phyloP scores from a whole-genome alignment of 1,284 basidiomycete genomes.

The Moesziomyces antarcticus region DNA sequence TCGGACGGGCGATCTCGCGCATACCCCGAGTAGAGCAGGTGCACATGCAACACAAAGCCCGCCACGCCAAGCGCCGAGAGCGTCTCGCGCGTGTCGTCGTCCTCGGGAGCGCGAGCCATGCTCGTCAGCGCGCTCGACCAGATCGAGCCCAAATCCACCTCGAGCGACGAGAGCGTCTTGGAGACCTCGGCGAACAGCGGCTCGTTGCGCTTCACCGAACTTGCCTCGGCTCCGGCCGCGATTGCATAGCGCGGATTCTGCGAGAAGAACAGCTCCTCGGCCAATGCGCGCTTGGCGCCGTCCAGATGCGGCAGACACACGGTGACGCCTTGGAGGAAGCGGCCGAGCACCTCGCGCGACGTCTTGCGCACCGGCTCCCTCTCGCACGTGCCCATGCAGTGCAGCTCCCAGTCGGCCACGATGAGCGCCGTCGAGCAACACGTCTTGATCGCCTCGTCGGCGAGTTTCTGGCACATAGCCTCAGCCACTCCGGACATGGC shows the following conservation, averaged over 20 bases:
- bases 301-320: conserved; percentile 35
- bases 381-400: conserved; percentile 19
- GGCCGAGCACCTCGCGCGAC: conserved; percentile 31
- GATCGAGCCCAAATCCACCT: conserved; percentile 31
- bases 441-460: conserved; percentile 21
- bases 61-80: conserved; percentile 27
- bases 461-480: conserved; percentile 8
- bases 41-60: conserved; percentile 37
- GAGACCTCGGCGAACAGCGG: conserved; percentile 40
- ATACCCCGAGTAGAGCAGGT: conserved; percentile 38
- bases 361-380: conserved; percentile 20
- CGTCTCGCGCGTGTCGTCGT: conserved; percentile 29
- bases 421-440: conserved; percentile 37
- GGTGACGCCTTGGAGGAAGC: conserved; percentile 39
- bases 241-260: conserved; percentile 29
- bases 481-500: conserved; percentile 3
- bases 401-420: conserved; percentile 43
- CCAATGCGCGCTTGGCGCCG: conserved; percentile 20
- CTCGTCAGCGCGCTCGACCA: conserved; percentile 30
- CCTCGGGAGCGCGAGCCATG: conserved; percentile 29
- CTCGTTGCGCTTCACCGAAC: conserved; percentile 34
- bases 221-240: conserved; percentile 1
- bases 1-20: conserved; percentile 28
- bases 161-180: conserved; percentile 36
- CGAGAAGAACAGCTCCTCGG: conserved; percentile 28